Evolutionary conservation across 805 yeast species (phyloP), one percentile per base, ranked within the genome.

Genomic region (Sugiyamaella chiloensis): DNA sequence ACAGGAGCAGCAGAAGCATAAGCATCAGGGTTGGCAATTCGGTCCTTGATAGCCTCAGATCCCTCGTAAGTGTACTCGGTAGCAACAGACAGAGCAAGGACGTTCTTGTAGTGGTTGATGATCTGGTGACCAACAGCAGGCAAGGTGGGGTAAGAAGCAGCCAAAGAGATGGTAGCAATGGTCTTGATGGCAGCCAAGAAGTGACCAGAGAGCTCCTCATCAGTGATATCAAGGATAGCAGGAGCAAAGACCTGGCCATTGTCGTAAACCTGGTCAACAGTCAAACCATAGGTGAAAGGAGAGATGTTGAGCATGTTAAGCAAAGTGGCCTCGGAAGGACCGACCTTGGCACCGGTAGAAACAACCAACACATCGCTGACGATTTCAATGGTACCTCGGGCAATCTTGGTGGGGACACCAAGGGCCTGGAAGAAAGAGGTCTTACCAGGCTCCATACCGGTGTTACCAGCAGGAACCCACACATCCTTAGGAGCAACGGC

Each of bases 391-490:
- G 96, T 89, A 93, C 99, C 99, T 87, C 99, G 90, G 77, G 96
- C 93, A 89, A 93, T 93, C 95, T 93, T 93, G 87, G 99, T 93
- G 83, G 99, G 99, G 69, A 93, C 96, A 87, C 98, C 98, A 69
- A 93, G 84, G 72, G 99, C 99, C 84, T 93, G 99, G 98, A 93
- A 93, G 95, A 93, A 93, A 72, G 99, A 93, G 70, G 99, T 93
- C 88, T 93, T 93, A 85, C 98, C 98, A 77, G 99, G 99, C 81
- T 93, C 99, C 96, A 93, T 90, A 86, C 98, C 97, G 66, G 99
- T 93, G 96, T 93, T 93, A 76, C 96, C 95, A 67, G 98, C 98
- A 72, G 95, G 95, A 64, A 93, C 85, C 85, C 83, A 88, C 69
- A 93, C 98, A 71, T 91, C 97, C 73, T 74, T 85, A 74, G 98